phyloP scores from a whole-genome alignment of 2,329 filamentous ascomycete species.

The Tolypocladium capitatum region DNA sequence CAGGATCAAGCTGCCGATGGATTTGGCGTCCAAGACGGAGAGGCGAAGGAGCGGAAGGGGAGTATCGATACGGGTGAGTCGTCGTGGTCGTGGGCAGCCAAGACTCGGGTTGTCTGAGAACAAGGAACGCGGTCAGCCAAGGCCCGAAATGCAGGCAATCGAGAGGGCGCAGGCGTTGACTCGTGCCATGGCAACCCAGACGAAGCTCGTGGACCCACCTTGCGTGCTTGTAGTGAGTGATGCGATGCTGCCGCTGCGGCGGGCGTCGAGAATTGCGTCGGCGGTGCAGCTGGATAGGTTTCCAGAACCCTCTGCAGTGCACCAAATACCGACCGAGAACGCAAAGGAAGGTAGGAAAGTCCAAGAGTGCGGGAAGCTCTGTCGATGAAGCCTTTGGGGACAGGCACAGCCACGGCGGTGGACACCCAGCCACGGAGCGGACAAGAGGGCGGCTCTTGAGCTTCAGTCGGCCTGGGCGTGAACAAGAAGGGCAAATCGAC shows the following conservation, averaged over 20 bases:
- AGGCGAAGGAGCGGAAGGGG: background rate
- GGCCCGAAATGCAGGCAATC: background rate
- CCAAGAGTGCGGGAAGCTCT: background rate
- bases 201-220: background rate
- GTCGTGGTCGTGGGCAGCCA: background rate
- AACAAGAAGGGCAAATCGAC: background rate
- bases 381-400: background rate
- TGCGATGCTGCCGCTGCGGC: background rate
- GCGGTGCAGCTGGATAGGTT: background rate
- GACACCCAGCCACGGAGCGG: background rate
- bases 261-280: background rate
- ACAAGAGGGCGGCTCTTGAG: too few species aligned
- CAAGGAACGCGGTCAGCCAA: background rate
- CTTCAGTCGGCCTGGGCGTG: background rate
- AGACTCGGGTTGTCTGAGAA: background rate
- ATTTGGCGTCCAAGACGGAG: too few species aligned
- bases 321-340: background rate
- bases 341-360: background rate
- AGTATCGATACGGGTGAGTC: background rate
- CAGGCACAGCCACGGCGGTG: background rate
- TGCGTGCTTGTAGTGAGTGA: background rate
- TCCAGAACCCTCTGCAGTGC: background rate
- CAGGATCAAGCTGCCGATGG: background rate
- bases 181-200: too few species aligned
- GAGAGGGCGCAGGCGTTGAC: background rate